Evolutionary conservation across 176 grass and related monocot species (phyloP), one percentile per base, ranked within the genome.

Genomic region (Lolium perenne): DNA sequence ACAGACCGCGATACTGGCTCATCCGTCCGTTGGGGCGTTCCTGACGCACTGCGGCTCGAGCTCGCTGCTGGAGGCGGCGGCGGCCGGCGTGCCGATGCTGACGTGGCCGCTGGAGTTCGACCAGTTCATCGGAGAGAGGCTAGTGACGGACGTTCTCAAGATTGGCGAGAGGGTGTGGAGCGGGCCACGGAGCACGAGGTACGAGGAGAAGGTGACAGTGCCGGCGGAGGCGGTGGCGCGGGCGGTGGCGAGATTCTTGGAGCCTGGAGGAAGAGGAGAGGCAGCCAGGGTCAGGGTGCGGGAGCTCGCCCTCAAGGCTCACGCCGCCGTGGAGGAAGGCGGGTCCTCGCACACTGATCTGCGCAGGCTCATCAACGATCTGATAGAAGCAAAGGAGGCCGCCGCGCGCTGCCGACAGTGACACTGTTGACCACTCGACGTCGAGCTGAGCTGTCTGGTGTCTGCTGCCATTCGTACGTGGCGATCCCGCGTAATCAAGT

Each of bases 1-100:
- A 0, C 85, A 93, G 71, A 72, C 86, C 0, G 41, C 9, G 2
- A 69, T 88, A 18, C 63, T 88, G 0, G 25, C 13, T 2, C 86
- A 78, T 10, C 6, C 43, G 0, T 62, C 87, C 11, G 41, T 90
- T 0, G 90, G 84, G 2, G 86, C 78, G 10, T 94, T 94, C 83
- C 5, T 94, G 78, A 88, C 82, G 13, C 90, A 94, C 48, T 94
- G 86, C 38, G 89, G 94, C 12, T 89, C 69, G 53, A 93, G 76
- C 89, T 93, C 88, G 6, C 3, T 89, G 76, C 62, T 87, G 23
- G 93, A 93, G 73, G 88, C 87, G 7, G 70, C 32, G 50, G 10
- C 77, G 41, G 84, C 84, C n/a, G 84, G 87, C 14, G 76, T 89
- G 67, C 87, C 84, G 18, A 70, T 92, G 80, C 81, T 87, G 61